phyloP scores from a whole-genome alignment of 352 stramenopile genomes.

The Phytophthora fragariaefolia region DNA sequence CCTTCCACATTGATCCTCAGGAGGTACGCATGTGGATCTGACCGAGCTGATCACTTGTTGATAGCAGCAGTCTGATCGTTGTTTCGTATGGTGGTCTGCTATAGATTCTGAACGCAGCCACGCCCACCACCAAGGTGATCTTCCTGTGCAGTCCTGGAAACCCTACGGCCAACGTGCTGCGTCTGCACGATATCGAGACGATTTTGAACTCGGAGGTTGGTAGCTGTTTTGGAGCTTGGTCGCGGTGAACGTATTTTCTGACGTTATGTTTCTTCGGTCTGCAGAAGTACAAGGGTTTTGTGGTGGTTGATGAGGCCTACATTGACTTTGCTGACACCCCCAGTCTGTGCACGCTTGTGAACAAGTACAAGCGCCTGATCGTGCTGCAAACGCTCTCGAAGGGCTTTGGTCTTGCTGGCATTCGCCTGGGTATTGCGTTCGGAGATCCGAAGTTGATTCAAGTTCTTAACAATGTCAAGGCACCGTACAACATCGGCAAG shows the following conservation, averaged over 20 bases:
- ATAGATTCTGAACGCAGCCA: constrained; percentile 91
- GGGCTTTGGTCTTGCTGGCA: constrained; percentile 97
- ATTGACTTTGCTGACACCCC: constrained; percentile 93
- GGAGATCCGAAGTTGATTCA: constrained; percentile 94
- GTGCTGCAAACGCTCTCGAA: constrained; percentile 99
- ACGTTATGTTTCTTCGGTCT: neutral
- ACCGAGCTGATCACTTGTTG: neutral
- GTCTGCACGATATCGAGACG: constrained; percentile 89
- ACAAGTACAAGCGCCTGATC: constrained; percentile 94
- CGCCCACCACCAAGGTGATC: constrained; percentile 94
- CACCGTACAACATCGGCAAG: constrained; percentile 99
- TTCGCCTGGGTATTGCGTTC: constrained; percentile 94
- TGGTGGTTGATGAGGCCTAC: constrained; percentile 99
- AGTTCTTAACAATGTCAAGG: constrained; percentile 99
- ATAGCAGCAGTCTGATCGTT: too few relatives aligned
- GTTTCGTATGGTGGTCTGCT: neutral
- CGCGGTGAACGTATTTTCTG: neutral
- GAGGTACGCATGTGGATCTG: constrained; percentile 43
- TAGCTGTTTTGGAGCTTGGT: constrained; percentile 5
- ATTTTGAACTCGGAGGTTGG: constrained; percentile 84
- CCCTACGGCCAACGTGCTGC: constrained; percentile 95
- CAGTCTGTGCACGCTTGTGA: constrained; percentile 90
- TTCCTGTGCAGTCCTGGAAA: constrained; percentile 98
- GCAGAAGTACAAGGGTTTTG: constrained; percentile 90
- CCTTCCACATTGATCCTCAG: constrained; percentile 84